Conservation (phyloP, 176 grass and related monocot species). For the Zea mays region Zm-B73-REFERENCE-NAM-5.0 NC_050104.1:131359001-131359500, state of each 20-base stretch:
- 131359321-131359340: background rate
- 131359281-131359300: background rate
- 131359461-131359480: background rate
- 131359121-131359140: background rate
- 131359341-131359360: background rate
- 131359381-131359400: background rate
- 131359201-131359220: background rate
- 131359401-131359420: background rate
- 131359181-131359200: background rate
- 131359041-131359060: background rate
- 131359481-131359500: background rate
- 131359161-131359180: background rate
- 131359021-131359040: background rate
- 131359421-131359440: background rate
- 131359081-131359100: background rate
- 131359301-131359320: background rate
- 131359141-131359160: background rate
- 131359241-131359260: background rate
- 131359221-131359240: background rate
- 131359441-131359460: background rate
- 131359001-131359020: background rate
- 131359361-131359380: background rate
- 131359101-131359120: background rate
- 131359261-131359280: background rate
- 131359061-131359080: background rate